Evolutionary conservation across 352 stramenopile species (phyloP), one percentile per base, ranked within the genome.

Genomic region (Thalassiosira ordinaria): DNA sequence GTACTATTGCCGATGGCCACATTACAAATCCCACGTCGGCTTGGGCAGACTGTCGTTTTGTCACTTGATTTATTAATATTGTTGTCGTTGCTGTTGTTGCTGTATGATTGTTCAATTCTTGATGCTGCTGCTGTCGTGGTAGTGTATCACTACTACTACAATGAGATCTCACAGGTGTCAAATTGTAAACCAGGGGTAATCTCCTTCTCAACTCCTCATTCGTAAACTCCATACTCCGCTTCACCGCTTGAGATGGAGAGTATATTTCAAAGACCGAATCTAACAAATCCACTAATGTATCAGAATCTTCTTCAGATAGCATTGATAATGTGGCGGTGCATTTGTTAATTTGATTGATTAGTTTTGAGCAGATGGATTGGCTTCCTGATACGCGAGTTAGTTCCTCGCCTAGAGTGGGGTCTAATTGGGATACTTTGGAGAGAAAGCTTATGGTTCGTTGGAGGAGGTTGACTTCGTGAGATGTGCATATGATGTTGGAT

Each of bases 11-110:
- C 6, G 78, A 79, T 47, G 82, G 82, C 79, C 80, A 88, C 60
- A 86, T 84, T 20, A 84, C 77, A 78, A 91, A 93, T 26, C 89
- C 89, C n/a, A 93, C 89, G 78, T 93, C 89, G 35, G 78, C 74
- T 67, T 93, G 89, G 24, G 82, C 81, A 27, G 49, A 80, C 67
- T 93, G 89, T 55, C 85, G 61, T 41, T 69, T 67, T 27, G 78
- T 86, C 0, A 93, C 86, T 65, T 93, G 86, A 71, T 86, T 63
- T 37, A 93, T 86, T 0, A 91, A 49, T 53, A 93, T 78, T 33
- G 71, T 81, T 56, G 61, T 78, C 16, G 16, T 16, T 26, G 14
- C 41, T 53, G 29, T 14, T 57, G 63, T 55, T 5, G n/a, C 31
- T 37, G 52, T 53, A 18, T 18, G 14, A 0, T 49, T 47, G 9